phyloP scores from a whole-genome alignment of 257 asterid genomes.

The Penstemon barbatus region DNA sequence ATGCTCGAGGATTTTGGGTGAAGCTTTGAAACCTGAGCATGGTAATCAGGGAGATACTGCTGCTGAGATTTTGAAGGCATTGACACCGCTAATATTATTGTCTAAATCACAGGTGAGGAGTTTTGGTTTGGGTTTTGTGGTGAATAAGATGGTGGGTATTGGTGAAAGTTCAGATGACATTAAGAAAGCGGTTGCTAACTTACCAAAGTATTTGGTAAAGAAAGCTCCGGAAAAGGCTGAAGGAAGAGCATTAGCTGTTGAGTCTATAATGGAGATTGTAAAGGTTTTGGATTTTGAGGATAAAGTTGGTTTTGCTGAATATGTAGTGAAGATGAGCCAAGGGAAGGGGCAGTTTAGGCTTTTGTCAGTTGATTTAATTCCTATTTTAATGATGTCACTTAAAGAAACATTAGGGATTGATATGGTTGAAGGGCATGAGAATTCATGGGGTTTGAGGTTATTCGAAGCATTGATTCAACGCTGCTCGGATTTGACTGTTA shows the following conservation, averaged over 20 bases:
- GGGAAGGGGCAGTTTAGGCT: conserved; percentile 80
- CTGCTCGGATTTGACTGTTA: conserved; percentile 74
- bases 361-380: conserved; percentile 77
- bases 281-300: conserved; percentile 58
- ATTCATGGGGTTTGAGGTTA: conserved; percentile 60
- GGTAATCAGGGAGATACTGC: conserved; percentile 70
- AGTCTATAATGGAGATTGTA: conserved; percentile 68
- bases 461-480: conserved; percentile 71
- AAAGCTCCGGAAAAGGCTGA: conserved; percentile 91
- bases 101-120: conserved; percentile 58
- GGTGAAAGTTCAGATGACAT: conserved; percentile 46
- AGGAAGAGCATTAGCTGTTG: conserved; percentile 79
- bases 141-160: conserved; percentile 58
- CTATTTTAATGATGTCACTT: conserved; percentile 47
- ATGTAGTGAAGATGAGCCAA: conserved; percentile 78
- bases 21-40: conserved; percentile 66
- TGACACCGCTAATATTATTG: conserved; percentile 58
- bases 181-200: conserved; percentile 60
- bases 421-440: conserved; percentile 39
- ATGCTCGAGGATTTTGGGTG: conserved; percentile 56
- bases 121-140: conserved; percentile 68
- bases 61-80: conserved; percentile 69
- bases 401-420: conserved; percentile 56
- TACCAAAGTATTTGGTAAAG: conserved; percentile 72
- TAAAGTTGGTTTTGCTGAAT: conserved; percentile 60